Conservation (phyloP, 2,329 filamentous ascomycete genomes). For the Botryosphaeria dothidea region DNA sequence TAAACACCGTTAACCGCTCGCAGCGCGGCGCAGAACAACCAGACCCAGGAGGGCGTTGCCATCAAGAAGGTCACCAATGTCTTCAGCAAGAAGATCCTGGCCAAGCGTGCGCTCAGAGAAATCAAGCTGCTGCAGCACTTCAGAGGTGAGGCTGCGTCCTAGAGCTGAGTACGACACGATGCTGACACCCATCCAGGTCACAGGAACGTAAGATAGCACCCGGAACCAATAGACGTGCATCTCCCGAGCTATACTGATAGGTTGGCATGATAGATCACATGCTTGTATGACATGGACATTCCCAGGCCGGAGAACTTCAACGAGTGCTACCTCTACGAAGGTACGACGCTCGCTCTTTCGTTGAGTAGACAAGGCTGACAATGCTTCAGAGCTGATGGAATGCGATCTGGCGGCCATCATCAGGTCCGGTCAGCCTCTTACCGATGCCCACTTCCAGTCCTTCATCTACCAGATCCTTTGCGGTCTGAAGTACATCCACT, state of each 20-base stretch:
- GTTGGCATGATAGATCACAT: slow-evolving; percentile 73
- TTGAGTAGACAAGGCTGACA: neutral
- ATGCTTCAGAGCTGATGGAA: slow-evolving; percentile 87
- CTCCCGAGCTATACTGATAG: slow-evolving; percentile 36
- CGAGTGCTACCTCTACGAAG: slow-evolving; percentile 98
- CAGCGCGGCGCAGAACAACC: slow-evolving; percentile 89
- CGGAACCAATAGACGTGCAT: slow-evolving; percentile 57
- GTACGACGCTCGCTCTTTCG: slow-evolving; percentile 47
- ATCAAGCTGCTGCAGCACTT: slow-evolving; percentile 99
- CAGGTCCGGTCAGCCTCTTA: slow-evolving; percentile 92
- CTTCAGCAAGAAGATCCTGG: slow-evolving; percentile 99
- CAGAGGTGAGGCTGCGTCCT: slow-evolving; percentile 50
- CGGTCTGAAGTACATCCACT: slow-evolving; percentile 98
- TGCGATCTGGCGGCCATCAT: slow-evolving; percentile 98
- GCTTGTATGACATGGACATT: slow-evolving; percentile 99
- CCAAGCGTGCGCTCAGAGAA: slow-evolving; percentile 95
- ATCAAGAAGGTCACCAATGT: slow-evolving; percentile 99
- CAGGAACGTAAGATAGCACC: slow-evolving; percentile 43
- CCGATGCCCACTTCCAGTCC: slow-evolving; percentile 98
- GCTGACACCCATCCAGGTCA: slow-evolving; percentile 41
- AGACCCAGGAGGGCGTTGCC: slow-evolving; percentile 89
- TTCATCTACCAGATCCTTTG: slow-evolving; percentile 99
- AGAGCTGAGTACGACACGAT: neutral
- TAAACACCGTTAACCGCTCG: slow-evolving; percentile 26
- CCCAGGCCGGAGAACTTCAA: slow-evolving; percentile 97